phyloP scores from a whole-genome alignment of 345 rosid genomes.

The Boechera stricta region DNA sequence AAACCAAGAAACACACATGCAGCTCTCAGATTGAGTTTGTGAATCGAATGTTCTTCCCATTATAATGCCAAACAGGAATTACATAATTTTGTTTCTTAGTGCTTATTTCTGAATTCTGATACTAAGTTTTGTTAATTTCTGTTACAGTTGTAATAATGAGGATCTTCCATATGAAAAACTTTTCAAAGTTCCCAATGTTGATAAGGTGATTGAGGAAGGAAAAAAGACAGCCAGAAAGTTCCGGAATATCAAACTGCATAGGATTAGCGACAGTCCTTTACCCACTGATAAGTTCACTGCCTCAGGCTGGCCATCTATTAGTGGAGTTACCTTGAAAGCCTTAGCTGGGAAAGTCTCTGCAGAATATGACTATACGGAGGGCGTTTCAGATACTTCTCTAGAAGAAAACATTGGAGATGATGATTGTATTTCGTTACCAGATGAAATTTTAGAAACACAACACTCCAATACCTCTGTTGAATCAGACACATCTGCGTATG shows the following conservation, averaged over 20 bases:
- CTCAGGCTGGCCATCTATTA: slow-evolving; percentile 87
- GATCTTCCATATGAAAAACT: slow-evolving; percentile 56
- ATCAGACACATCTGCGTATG: slow-evolving; percentile 60
- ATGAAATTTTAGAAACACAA: slow-evolving; percentile 40
- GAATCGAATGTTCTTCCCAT: neutral
- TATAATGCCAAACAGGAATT: neutral
- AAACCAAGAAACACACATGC: slow-evolving; percentile 16
- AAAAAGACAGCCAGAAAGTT: slow-evolving; percentile 74
- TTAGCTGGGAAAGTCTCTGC: slow-evolving; percentile 83
- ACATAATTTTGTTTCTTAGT: slow-evolving; percentile 16
- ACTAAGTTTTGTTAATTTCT: slow-evolving; percentile 36
- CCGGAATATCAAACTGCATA: slow-evolving; percentile 62
- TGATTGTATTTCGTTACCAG: slow-evolving; percentile 25
- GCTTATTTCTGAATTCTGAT: slow-evolving; percentile 1
- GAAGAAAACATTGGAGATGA: slow-evolving; percentile 48
- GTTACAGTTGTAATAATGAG: slow-evolving; percentile 54
- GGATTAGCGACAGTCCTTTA: slow-evolving; percentile 54
- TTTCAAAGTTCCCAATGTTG: slow-evolving; percentile 76
- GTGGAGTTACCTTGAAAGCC: slow-evolving; percentile 78
- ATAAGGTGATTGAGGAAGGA: slow-evolving; percentile 84
- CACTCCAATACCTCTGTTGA: slow-evolving; percentile 37
- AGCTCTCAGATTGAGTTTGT: slow-evolving; percentile 16
- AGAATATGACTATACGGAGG: slow-evolving; percentile 56
- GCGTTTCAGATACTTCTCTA: slow-evolving; percentile 40
- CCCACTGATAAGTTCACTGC: slow-evolving; percentile 76